Percentiles rank a stretch among this genome's conserved stretches.
These are phyloP conservation scores for Stachybotrys echinatus DNA, from an alignment of 2,329 filamentous ascomycete genomes.

Conservation along the genomic window DNA sequence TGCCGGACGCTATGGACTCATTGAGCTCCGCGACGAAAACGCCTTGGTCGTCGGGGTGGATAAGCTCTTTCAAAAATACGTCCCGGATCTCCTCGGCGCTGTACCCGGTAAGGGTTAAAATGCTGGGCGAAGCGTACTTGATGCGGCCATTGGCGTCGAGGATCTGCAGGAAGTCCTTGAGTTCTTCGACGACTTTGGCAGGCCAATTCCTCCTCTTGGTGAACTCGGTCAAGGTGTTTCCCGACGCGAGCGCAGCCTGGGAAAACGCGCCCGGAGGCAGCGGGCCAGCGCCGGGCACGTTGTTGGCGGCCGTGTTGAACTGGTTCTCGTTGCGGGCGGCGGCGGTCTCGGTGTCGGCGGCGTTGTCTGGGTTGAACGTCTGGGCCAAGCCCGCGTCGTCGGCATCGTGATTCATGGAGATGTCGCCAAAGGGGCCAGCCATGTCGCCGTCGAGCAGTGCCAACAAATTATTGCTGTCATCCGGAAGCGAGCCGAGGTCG, in stretches of 20 bases:
- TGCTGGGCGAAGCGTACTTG: conserved; percentile 78
- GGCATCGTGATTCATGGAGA: conserved; percentile 39
- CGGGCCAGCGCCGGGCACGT: conserved; percentile 36
- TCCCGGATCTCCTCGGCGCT: conserved; percentile 65
- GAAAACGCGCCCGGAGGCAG: conserved; percentile 32
- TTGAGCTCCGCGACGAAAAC: conserved; percentile 86
- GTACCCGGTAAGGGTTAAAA: conserved; percentile 71
- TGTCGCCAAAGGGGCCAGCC: conserved; percentile 29
- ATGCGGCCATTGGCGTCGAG: conserved; percentile 80
- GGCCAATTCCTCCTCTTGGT: conserved; percentile 71
- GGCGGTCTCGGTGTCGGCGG: conserved; percentile 19
- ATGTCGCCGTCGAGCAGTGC: conserved; percentile 36
- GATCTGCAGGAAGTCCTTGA: conserved; percentile 84
- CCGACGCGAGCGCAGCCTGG: conserved; percentile 24
- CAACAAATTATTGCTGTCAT: conserved; percentile 35
- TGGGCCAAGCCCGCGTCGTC: conserved; percentile 18
- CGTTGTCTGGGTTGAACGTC: conserved; percentile 12
- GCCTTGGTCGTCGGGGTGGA: conserved; percentile 79
- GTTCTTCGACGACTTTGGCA: conserved; percentile 80
- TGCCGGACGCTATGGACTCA: conserved; percentile 79
- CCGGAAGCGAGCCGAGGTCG: conserved; percentile 19
- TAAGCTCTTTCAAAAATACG: conserved; percentile 71
- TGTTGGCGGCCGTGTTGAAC: conserved; percentile 27
- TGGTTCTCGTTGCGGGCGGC: conserved; percentile 26
- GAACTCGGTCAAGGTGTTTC: conserved; percentile 50